Conservation (phyloP, 768 basidiomycete genomes). For the Tephrocybe sp. region DNA sequence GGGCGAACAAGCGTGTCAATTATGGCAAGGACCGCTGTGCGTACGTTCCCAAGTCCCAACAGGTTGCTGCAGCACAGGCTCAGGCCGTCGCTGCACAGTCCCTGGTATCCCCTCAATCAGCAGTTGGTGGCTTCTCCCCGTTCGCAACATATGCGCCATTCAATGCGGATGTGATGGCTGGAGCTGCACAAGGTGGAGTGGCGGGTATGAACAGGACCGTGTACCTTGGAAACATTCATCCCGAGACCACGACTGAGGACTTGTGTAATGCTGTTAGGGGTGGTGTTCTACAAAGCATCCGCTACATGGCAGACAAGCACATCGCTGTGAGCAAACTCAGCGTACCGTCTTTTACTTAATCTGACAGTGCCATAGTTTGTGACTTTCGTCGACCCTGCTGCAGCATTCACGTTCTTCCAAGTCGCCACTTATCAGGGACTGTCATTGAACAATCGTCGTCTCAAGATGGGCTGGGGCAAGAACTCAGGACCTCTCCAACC, state of each 20-base stretch:
- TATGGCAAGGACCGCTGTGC: constrained; percentile 99
- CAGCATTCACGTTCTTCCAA: constrained; percentile 93
- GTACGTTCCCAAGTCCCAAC: constrained; percentile 95
- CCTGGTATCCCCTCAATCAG: constrained; percentile 55
- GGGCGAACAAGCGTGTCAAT: constrained; percentile 96
- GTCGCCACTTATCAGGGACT: constrained; percentile 88
- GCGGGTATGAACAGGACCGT: constrained; percentile 86
- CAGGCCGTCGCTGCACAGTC: constrained; percentile 85
- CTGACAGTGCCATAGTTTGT: constrained; percentile 63
- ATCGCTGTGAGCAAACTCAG: constrained; percentile 69
- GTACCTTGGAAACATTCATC: constrained; percentile 95
- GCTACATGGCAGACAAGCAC: constrained; percentile 96
- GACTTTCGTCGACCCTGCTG: constrained; percentile 92
- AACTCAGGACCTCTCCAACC: constrained; percentile 86
- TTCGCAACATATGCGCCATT: constrained; percentile 58
- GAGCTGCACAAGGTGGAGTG: constrained; percentile 28
- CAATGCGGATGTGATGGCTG: constrained; percentile 43
- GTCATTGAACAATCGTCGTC: constrained; percentile 87
- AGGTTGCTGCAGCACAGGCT: constrained; percentile 83
- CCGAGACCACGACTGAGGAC: constrained; percentile 93
- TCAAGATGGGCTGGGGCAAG: constrained; percentile 99
- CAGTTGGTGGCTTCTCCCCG: constrained; percentile 35
- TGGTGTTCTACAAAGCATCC: constrained; percentile 93
- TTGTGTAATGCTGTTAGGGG: constrained; percentile 95
- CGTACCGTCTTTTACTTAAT: constrained; percentile 1